Evolutionary conservation across 805 yeast genomes (phyloP), one percentile per base, ranked within the genome.

Genomic region (Candida koratica): DNA sequence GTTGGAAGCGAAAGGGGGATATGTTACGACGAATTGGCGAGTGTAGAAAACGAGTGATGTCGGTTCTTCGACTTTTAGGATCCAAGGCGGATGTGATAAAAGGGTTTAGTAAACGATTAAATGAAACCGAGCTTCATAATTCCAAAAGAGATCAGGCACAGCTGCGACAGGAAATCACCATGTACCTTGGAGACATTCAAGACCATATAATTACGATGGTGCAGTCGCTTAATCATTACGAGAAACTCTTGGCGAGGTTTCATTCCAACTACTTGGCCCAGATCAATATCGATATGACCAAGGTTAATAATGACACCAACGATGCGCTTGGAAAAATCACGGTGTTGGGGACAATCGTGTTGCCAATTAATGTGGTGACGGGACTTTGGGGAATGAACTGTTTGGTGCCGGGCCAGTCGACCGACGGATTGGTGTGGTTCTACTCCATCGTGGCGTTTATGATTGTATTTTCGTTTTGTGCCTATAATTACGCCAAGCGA

Each of bases 341-440:
- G 3, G 81, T 89, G 27, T 62, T 90, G 44, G 98, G 97, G 73
- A 87, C 97, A 0, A 86, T 93, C 38, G 96, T 93, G 14, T 66
- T 93, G 40, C 98, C 98, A 3, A 77, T 93, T 75, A 93, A 93
- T 55, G 86, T 93, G 37, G 82, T 93, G 15, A 93, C 98, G 0
- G 98, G 98, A 14, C 64, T 93, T 31, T 93, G 97, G 97, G 98
- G 98, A 38, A 93, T 93, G 98, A 93, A 93, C 63, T 95, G 93
- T 46, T 51, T 86, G 8, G 98, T 93, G 23, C 98, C 98, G 0
- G 98, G 98, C 0, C 97, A 90, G 56, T 67, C 56, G 19, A 48
- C 53, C 27, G 60, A 51, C 10, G 68, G 69, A 2, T 51, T 67
- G 37, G 46, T 52, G 13, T 67, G 73, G 73, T 67, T 67, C 44